Conservation (phyloP, 2,329 filamentous ascomycete species). For the Colletotrichum echinochloae region DNA sequence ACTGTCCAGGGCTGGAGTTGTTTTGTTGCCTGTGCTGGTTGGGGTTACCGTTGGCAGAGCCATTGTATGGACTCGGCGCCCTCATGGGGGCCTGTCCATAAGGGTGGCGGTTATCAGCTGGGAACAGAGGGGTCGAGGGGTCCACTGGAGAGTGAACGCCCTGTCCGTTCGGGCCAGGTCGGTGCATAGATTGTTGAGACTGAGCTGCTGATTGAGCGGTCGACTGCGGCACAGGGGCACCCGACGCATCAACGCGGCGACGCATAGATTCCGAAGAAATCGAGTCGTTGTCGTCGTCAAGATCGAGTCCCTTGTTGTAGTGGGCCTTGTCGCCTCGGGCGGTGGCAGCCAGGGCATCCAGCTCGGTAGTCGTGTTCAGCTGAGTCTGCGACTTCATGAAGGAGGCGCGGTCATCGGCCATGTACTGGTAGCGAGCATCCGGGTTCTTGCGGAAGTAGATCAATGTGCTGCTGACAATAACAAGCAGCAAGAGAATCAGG, state of each 20-base stretch:
- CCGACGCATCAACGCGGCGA: constrained; percentile 48
- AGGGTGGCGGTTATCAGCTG: constrained; percentile 48
- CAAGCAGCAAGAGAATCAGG: constrained; percentile 83
- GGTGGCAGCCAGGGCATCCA: constrained; percentile 89
- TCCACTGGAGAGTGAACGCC: constrained; percentile 55
- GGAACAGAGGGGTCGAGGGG: constrained; percentile 58
- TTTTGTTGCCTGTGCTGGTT: constrained; percentile 47
- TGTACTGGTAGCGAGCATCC: constrained; percentile 93
- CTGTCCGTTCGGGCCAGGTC: constrained; percentile 41
- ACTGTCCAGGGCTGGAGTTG: constrained; percentile 50
- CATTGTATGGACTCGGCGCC: constrained; percentile 52
- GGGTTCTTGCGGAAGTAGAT: constrained; percentile 93
- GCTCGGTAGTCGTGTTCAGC: constrained; percentile 80
- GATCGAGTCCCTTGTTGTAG: constrained; percentile 53
- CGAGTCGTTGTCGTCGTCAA: constrained; percentile 58
- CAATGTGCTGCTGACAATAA: constrained; percentile 71
- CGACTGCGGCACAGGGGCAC: constrained; percentile 46
- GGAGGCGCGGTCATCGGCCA: constrained; percentile 94
- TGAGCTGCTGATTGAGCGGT: constrained; percentile 32
- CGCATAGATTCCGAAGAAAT: constrained; percentile 54
- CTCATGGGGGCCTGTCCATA: constrained; percentile 46
- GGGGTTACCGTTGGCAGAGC: constrained; percentile 44
- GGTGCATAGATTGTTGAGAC: constrained; percentile 46
- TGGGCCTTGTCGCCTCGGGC: constrained; percentile 80
- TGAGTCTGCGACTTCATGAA: constrained; percentile 97